Evolutionary conservation across 2,329 filamentous ascomycete species (phyloP).

Genomic region (Sporothrix mexicana): DNA sequence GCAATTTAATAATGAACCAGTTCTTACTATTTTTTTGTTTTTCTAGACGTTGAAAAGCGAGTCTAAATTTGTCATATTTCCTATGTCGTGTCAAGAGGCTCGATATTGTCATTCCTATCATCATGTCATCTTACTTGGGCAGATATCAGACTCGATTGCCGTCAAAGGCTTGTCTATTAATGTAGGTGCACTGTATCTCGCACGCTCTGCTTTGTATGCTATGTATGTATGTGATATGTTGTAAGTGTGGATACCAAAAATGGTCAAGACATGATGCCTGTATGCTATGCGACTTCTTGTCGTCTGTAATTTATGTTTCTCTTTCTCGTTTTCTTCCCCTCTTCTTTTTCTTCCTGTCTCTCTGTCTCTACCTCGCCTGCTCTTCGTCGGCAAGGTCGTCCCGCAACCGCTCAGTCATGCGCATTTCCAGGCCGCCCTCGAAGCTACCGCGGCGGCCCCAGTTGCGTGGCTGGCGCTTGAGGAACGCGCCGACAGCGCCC

Average conservation of each 20-base stretch:
- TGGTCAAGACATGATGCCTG: not conserved
- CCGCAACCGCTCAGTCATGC: slow-evolving; percentile 31
- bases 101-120: not conserved
- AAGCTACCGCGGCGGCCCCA: slow-evolving; percentile 87
- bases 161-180: not conserved
- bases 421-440: slow-evolving; percentile 53
- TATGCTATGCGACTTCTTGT: not conserved
- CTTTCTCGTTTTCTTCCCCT: too few relatives aligned
- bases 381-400: slow-evolving; percentile 11
- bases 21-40: too few relatives aligned
- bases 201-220: not conserved
- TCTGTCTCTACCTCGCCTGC: not conserved
- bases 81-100: not conserved
- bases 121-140: not conserved
- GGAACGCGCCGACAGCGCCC: slow-evolving; percentile 89
- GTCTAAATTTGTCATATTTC: not conserved
- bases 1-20: slow-evolving; percentile 2
- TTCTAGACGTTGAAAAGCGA: not conserved
- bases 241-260: too few relatives aligned
- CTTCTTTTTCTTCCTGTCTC: not conserved
- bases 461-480: slow-evolving; percentile 87
- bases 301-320: not conserved
- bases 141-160: not conserved
- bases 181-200: not conserved
- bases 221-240: not conserved